Percentiles rank a stretch among this genome's conserved stretches.
Evolutionary conservation across 192 early-diverging fungal species (phyloP).

Genomic region (Dissophora globulifera): DNA sequence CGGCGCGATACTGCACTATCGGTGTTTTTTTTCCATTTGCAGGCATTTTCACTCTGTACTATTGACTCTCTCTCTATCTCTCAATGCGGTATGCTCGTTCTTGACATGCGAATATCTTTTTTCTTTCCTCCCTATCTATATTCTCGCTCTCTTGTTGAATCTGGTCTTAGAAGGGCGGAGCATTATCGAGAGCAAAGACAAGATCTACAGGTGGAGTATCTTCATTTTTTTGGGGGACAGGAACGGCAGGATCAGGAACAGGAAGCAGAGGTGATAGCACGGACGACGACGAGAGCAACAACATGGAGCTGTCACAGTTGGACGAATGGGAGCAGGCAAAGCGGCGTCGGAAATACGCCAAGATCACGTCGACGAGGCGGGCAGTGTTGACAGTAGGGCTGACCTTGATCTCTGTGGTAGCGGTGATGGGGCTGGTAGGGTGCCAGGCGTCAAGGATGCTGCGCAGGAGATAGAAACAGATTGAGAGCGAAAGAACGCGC

Average conservation of each 20-base stretch:
- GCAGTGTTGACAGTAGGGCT: slow-evolving; percentile 44
- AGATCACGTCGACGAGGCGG: slow-evolving; percentile 45
- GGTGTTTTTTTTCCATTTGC: too few species aligned
- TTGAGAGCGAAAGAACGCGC: slow-evolving; percentile 24
- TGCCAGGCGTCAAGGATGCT: slow-evolving; percentile 48
- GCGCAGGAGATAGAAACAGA: slow-evolving; percentile 47
- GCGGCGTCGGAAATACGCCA: slow-evolving; percentile 35
- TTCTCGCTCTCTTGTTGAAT: background rate
- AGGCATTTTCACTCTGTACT: too few species aligned
- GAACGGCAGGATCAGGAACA: background rate
- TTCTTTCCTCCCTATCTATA: background rate
- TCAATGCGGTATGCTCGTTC: too few species aligned
- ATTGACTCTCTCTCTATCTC: too few species aligned
- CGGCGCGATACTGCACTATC: too few species aligned
- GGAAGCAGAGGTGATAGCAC: slow-evolving; percentile 20
- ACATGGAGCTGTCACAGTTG: slow-evolving; percentile 45
- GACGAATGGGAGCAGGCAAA: slow-evolving; percentile 11
- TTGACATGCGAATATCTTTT: too few species aligned
- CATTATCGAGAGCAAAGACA: slow-evolving; percentile 6
- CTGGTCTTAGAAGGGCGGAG: slow-evolving; percentile 35
- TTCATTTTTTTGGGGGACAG: background rate
- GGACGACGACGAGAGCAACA: slow-evolving; percentile 39
- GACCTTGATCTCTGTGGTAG: slow-evolving; percentile 37
- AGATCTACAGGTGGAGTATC: too few species aligned
- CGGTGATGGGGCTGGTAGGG: slow-evolving; percentile 45